Evolutionary conservation across 805 yeast genomes (phyloP).

Genomic region (Candida arabinofermentans): DNA sequence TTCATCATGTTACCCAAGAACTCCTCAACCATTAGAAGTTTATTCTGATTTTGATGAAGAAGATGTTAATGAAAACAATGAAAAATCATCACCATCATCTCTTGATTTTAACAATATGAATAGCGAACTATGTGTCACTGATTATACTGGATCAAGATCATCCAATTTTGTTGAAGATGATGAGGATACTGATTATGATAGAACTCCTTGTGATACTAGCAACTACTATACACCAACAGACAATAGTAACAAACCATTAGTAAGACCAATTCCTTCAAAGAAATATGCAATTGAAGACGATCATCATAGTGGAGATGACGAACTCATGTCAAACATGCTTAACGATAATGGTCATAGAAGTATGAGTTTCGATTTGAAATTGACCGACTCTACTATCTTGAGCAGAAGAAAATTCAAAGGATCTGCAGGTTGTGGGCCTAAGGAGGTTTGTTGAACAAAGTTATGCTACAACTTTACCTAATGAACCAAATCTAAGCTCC

Average conservation of each 20-base stretch:
- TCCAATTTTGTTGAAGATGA: conserved; percentile 5
- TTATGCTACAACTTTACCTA: conserved; percentile 4
- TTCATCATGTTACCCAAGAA: conserved; percentile 12
- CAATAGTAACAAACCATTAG: not conserved
- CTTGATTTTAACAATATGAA: not conserved
- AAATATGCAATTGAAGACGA: conserved; percentile 6
- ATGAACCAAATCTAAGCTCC: too few species aligned
- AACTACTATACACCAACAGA: not conserved
- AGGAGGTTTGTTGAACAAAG: conserved; percentile 17
- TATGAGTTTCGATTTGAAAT: conserved; percentile 48
- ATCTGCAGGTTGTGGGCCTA: conserved; percentile 31
- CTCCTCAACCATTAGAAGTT: conserved; percentile 11
- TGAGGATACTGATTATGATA: conserved; percentile 15
- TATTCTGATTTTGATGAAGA: conserved; percentile 8
- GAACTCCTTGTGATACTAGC: conserved; percentile 8
- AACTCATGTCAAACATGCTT: not conserved
- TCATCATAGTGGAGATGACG: not conserved
- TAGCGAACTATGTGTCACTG: not conserved
- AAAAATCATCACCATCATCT: not conserved
- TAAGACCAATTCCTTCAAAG: conserved; percentile 12
- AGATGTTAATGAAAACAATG: conserved; percentile 4
- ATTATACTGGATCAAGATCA: not conserved
- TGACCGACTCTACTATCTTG: conserved; percentile 61
- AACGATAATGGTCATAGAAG: conserved; percentile 1
- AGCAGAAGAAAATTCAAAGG: conserved; percentile 37